Evolutionary conservation across 1,139 yeast species (phyloP), one percentile per base, ranked within the genome.

Genomic region (Debaryomycetaceae sp.): DNA sequence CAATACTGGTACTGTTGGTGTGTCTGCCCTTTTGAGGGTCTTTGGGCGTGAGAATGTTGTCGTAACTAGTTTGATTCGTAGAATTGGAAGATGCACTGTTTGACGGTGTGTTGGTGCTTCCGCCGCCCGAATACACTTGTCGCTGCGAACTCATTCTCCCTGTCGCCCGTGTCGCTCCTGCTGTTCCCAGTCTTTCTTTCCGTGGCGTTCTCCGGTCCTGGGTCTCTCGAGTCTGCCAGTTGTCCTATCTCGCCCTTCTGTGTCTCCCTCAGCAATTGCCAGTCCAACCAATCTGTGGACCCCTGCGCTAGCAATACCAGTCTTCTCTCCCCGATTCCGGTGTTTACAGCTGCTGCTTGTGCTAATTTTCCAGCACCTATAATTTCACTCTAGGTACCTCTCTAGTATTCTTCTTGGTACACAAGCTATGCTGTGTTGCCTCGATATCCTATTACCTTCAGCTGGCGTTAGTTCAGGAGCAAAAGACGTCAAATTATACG

Each of bases 81-180:
- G 46, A 39, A 33, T 40, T 43, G n/a, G 49, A 44, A 39, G 49
- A 42, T 14, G 49, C 36, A 33, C 43, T 42, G 23, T 37, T 40
- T 6, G 46, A 35, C 9, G 46, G 44, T 20, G 51, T 45, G 33
- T 36, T 33, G 20, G 31, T 43, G 24, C 47, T 41, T 34, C 42
- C 49, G 38, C 60, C 64, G 55, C 59, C 59, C 43, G 50, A 47
- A 33, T 52, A 43, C 38, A 52, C 63, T 59, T 64, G 65, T 58
- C 65, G 66, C 56, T 47, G 60, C 42, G 51, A 52, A 39, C 55
- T 58, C 66, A 62, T 62, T 34, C 11, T 11, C 31, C 11, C 11
- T 11, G 31, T 11, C 11, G 31, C 11, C 11, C 11, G 4, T 11
- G 31, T 27, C 4, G 8, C 11, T 27, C 8, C 11, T 27, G 31